These are phyloP conservation scores for Plasmodium billcollinsi DNA, from an alignment of 169 alveolate genomes.

Conservation along the genomic window DNA sequence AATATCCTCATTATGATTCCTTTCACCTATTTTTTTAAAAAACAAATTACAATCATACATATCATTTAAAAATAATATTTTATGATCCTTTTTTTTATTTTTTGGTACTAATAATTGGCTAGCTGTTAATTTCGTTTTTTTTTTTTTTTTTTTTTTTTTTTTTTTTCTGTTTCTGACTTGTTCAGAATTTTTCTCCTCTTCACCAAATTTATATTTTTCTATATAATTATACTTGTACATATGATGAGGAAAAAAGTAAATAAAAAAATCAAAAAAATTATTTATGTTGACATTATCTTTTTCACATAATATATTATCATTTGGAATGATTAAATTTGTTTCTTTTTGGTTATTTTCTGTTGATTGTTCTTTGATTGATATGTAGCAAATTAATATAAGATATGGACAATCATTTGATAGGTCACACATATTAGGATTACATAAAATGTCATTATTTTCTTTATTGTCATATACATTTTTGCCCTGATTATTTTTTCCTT, in stretches of 20 bases:
- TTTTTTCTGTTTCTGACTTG: background rate
- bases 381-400: conserved; percentile 39
- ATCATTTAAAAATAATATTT: conserved; percentile 8
- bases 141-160: background rate
- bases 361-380: conserved; percentile 12
- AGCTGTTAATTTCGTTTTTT: background rate
- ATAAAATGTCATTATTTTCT: background rate
- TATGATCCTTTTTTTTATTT: background rate
- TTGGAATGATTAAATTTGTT: background rate
- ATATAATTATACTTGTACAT: too few relatives aligned
- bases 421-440: background rate
- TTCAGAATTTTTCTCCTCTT: background rate
- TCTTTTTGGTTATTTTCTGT: background rate
- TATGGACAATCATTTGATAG: conserved; percentile 19
- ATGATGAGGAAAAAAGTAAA: too few relatives aligned
- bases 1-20: background rate
- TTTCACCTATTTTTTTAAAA: conserved; percentile 42
- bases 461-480: background rate
- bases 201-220: too few relatives aligned
- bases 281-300: background rate
- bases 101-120: background rate
- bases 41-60: conserved; percentile 42
- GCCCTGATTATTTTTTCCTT: background rate
- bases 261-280: too few relatives aligned
- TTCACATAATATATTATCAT: background rate